Base-by-base conservation (phyloP, 208 protist genomes). In the Wallacemonas collosoma region DNA sequence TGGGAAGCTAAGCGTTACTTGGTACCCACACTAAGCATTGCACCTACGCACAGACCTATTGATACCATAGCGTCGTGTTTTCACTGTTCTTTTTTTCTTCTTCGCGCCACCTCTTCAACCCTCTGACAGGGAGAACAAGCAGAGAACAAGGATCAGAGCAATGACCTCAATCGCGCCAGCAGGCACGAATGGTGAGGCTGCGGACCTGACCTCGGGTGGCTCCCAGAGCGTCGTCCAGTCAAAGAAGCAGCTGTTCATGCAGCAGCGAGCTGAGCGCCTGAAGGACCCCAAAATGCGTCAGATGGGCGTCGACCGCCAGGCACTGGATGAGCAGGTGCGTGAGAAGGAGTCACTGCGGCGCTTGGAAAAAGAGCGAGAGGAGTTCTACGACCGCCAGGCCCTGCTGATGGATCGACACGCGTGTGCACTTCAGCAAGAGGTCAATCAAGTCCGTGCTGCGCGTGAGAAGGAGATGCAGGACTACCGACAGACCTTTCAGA, bases 221-320 rank as follows among this genome's bases (percentile, higher is more conserved):
- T 45, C 53, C 38, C 54, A 60, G 61, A 40, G 74, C 63, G 64
- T 40, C 17, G 69, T 51, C 9, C 50, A 80, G 72, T 72, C 71
- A n/a, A 96, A 96, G 80, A 95, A 95, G 76, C 69, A 85, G 61
- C 72, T 89, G 17, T 94, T 97, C 62, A 90, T 96, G 82, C 82
- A 87, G 80, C 91, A 97, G 73, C 86, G 95, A 38, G 88, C 90
- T 43, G 85, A 95, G 72, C 89, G 95, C 26, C 83, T 98, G 15
- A 89, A 90, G 68, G 94, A 98, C 78, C 91, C 94, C 1, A 98
- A 98, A 71, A 58, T 90, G 62, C 89, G 93, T 47, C 86, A 93
- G 39, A 97, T 98, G 86, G 95, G 95, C 54, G 93, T 98, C 55
- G 95, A 98, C 69, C 88, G 88, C 53, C 78, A 93, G 69, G 93